These are phyloP conservation scores for Priceomyces castillae DNA, from an alignment of 805 yeast species.

Conservation along the genomic window DNA sequence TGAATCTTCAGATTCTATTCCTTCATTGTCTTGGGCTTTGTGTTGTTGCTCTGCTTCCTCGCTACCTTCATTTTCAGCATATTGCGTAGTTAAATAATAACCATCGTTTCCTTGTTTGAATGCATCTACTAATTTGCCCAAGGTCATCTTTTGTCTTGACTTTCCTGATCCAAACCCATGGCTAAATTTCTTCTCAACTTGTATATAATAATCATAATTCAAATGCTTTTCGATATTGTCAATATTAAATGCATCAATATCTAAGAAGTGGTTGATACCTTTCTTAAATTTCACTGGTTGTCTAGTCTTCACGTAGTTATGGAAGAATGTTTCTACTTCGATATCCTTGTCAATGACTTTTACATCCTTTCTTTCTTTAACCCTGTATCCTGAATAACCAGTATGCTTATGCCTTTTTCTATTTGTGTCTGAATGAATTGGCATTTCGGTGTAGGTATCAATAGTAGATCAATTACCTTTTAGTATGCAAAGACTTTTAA, in stretches of 20 bases:
- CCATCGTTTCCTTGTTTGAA: conserved; percentile 42
- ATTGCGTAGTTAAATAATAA: conserved; percentile 69
- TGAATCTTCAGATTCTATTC: conserved; percentile 11
- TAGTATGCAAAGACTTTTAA: too few species aligned
- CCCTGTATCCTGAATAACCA: conserved; percentile 2
- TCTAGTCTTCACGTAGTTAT: conserved; percentile 37
- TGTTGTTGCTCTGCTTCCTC: conserved; percentile 2
- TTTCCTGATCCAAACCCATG: conserved; percentile 73
- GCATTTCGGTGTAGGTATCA: not conserved
- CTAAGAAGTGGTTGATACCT: conserved; percentile 31
- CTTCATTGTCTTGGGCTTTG: conserved; percentile 8
- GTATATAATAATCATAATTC: conserved; percentile 34
- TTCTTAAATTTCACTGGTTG: conserved; percentile 45
- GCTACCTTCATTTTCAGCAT: conserved; percentile 44
- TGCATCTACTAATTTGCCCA: conserved; percentile 46
- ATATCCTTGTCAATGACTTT: conserved; percentile 3
- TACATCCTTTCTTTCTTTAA: conserved; percentile 1
- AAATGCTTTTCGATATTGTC: conserved; percentile 37
- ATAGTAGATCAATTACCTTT: too few species aligned
- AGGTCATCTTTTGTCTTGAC: conserved; percentile 48
- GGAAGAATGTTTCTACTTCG: conserved; percentile 28
- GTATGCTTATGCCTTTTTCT: conserved; percentile 1
- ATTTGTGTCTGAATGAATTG: not conserved
- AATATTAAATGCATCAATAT: conserved; percentile 30
- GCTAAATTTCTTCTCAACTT: conserved; percentile 55